Conservation (phyloP, 2,329 filamentous ascomycete species). For the Neoarthrinium moseri region DNA sequence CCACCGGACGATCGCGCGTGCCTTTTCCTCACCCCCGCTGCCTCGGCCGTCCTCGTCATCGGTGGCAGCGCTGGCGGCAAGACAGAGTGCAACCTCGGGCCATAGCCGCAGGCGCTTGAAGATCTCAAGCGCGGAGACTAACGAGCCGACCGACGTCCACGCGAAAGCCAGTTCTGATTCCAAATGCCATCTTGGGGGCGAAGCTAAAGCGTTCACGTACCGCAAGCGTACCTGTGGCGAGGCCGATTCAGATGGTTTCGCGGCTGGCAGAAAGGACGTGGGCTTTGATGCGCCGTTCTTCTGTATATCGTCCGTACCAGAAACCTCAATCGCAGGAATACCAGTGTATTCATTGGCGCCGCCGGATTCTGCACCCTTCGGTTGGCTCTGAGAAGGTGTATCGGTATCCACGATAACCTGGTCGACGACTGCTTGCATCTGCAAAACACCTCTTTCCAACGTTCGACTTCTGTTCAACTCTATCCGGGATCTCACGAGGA, state of each 20-base stretch:
- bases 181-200: constrained; percentile 88
- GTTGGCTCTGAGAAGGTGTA: constrained; percentile 22
- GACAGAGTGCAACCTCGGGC: constrained; percentile 91
- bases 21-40: constrained; percentile 72
- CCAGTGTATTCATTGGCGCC: constrained; percentile 23
- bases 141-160: constrained; percentile 87
- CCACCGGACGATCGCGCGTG: constrained; percentile 71
- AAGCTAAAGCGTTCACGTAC: constrained; percentile 81
- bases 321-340: constrained; percentile 47
- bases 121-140: constrained; percentile 89
- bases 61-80: constrained; percentile 60
- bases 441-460: constrained; percentile 82
- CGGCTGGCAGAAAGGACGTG: constrained; percentile 77
- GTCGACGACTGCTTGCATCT: constrained; percentile 92
- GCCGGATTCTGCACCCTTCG: constrained; percentile 16
- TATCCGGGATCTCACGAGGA: constrained; percentile 85
- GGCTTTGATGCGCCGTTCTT: constrained; percentile 42
- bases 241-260: constrained; percentile 75
- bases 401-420: constrained; percentile 84
- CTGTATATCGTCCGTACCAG: constrained; percentile 28
- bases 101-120: constrained; percentile 92
- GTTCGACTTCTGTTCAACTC: constrained; percentile 87
- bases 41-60: constrained; percentile 58
- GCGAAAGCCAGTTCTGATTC: constrained; percentile 89
- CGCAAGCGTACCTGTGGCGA: constrained; percentile 72